These are phyloP conservation scores for Aspergillus tamarii DNA, from an alignment of 2,329 filamentous ascomycete species.

Conservation along the genomic window DNA sequence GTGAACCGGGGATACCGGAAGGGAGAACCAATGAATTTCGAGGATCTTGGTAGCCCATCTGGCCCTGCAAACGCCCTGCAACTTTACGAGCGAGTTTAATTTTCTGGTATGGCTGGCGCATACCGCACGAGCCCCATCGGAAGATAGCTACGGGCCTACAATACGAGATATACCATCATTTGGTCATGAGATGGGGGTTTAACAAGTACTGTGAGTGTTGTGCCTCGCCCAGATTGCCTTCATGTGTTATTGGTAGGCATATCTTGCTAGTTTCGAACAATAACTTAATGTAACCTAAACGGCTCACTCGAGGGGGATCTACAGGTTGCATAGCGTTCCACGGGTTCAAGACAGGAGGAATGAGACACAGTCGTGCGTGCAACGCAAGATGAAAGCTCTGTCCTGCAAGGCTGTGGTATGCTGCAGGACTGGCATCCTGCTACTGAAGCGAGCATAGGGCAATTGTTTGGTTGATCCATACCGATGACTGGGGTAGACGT, in stretches of 20 bases:
- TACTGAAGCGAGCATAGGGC: not conserved
- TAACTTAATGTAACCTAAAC: slow-evolving; percentile 13
- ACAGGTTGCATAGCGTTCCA: slow-evolving; percentile 17
- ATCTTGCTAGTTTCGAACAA: not conserved
- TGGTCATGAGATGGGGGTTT: not conserved
- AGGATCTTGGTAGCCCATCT: slow-evolving; percentile 15
- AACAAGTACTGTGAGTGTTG: not conserved
- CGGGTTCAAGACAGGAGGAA: slow-evolving; percentile 17
- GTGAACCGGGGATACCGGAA: not conserved
- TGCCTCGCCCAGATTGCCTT: no score
- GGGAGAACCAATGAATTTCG: not conserved
- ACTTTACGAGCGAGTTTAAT: slow-evolving; percentile 14
- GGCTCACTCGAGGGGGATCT: not conserved
- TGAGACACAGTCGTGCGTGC: slow-evolving; percentile 13
- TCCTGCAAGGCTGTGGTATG: not conserved
- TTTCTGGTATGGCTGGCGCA: slow-evolving; percentile 14
- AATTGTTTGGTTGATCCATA: slow-evolving; percentile 23
- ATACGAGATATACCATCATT: not conserved
- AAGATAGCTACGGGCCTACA: not conserved
- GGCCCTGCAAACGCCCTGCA: slow-evolving; percentile 15
- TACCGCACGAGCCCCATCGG: slow-evolving; percentile 16
- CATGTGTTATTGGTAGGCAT: not conserved
- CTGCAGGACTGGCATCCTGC: not conserved
- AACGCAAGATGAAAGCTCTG: not conserved
- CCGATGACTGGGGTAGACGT: slow-evolving; percentile 10